Base-by-base conservation (phyloP, 1,284 basidiomycete genomes). In the Leccinum huronense region DNA sequence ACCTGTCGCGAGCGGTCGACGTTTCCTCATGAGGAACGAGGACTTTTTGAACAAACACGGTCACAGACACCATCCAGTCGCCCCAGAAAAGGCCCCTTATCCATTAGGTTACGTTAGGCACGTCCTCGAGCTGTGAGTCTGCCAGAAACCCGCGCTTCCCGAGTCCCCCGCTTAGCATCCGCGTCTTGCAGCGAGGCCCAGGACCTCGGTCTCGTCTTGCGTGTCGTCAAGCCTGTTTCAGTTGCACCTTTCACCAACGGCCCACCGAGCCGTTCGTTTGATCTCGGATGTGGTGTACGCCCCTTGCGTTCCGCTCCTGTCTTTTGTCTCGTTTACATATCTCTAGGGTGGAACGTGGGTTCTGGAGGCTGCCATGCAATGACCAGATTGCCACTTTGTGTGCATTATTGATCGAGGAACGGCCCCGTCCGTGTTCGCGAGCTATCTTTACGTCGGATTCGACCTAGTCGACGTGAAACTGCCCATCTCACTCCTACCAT, bases 391-490 rank as follows among this genome's bases (percentile, higher is more conserved):
- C 67, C 79, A 85, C 63, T 87, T 91, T 67, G 89, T 90, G 73
- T 67, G 87, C 78, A 38, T 58, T 27, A 59, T 65, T 13, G 1
- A 48, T 16, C 11, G 8, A 48, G 27, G n/a, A 33, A 27, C 14
- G 16, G 16, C 8, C 23, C 33, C 33, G 56, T 60, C 19, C 16
- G 7, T 58, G 40, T 59, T 71, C 65, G 72, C 58, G 51, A 59
- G 27, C 56, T 38, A 54, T 63, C 38, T 57, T 51, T 65, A 90
- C 88, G 84, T 91, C 65, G 90, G 89, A 27, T 89, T 89, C 70
- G 89, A 91, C 74, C 79, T 91, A 54, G 86, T 90, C 58, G 85
- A 89, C 66, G 78, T 91, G 3, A 90, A 91, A 75, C 79, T 88
- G 61, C 81, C 87, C 10, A 75, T 83, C 30, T 76, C 78, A 19